Evolutionary conservation across 192 early-diverging fungal species (phyloP).

Genomic region (Umbelopsis isabellina): DNA sequence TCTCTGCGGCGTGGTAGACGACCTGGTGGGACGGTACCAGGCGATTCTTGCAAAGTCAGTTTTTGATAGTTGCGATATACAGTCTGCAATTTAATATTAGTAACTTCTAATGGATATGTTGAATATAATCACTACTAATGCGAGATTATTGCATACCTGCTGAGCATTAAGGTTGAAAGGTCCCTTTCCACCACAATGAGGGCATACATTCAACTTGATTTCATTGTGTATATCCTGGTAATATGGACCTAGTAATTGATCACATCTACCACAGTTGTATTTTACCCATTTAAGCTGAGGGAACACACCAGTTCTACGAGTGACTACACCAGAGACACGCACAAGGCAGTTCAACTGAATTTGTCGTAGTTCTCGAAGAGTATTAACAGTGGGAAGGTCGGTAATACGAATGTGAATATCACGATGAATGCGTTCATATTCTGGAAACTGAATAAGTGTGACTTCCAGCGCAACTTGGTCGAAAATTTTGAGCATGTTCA

Average conservation of each 20-base stretch:
- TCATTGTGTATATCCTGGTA: constrained; percentile 91
- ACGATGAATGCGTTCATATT: constrained; percentile 88
- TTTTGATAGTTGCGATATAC: constrained; percentile 98
- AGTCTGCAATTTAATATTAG: constrained; percentile 50
- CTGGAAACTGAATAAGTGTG: constrained; percentile 82
- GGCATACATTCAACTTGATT: constrained; percentile 82
- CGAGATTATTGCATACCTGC: constrained; percentile 51
- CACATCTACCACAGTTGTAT: constrained; percentile 95
- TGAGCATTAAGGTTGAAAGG: constrained; percentile 91
- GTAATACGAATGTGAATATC: constrained; percentile 95
- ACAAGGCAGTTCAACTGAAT: constrained; percentile 90
- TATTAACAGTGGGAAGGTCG: constrained; percentile 82
- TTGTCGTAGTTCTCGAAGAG: constrained; percentile 90
- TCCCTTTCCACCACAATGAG: constrained; percentile 87
- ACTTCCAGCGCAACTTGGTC: constrained; percentile 94
- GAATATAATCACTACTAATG: not conserved
- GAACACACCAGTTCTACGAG: constrained; percentile 91
- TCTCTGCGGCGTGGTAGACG: constrained; percentile 93
- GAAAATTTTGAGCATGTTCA: constrained; percentile 88
- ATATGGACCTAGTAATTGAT: constrained; percentile 87
- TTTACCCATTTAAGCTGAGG: constrained; percentile 97
- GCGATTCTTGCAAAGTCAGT: constrained; percentile 93
- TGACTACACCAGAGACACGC: constrained; percentile 90
- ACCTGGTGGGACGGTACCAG: constrained; percentile 94
- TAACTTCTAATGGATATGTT: too few species aligned